These are phyloP conservation scores for Colletotrichum cereale DNA, from an alignment of 2,329 filamentous ascomycete genomes.

Conservation along the genomic window DNA sequence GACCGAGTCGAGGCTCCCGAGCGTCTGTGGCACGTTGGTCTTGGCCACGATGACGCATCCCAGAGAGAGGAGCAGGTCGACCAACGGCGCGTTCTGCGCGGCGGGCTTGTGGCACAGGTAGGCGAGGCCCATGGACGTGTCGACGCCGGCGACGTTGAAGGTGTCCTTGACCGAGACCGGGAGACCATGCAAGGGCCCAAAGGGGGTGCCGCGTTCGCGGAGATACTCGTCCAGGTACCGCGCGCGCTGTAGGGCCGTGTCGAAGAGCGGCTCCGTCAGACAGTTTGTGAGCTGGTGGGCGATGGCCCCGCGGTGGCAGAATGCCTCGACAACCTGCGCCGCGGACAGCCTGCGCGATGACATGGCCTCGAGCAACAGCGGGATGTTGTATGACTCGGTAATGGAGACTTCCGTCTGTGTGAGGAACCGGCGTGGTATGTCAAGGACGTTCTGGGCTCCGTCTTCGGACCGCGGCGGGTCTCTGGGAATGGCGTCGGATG, in stretches of 20 bases:
- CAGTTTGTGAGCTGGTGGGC: constrained; percentile 71
- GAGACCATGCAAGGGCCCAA: constrained; percentile 73
- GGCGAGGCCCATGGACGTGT: constrained; percentile 57
- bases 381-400: constrained; percentile 19
- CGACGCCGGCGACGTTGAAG: constrained; percentile 58
- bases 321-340: constrained; percentile 16
- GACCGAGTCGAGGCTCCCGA: constrained; percentile 41
- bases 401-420: constrained; percentile 21
- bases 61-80: constrained; percentile 48
- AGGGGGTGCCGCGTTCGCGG: constrained; percentile 53
- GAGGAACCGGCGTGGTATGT: constrained; percentile 18
- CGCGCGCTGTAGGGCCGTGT: constrained; percentile 61
- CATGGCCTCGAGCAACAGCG: constrained; percentile 14
- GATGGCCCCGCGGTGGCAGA: constrained; percentile 45
- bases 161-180: constrained; percentile 66
- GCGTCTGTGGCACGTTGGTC: constrained; percentile 47
- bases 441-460: constrained; percentile 28
- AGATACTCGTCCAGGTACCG: constrained; percentile 61
- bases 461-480: constrained; percentile 16
- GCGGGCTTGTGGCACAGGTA: constrained; percentile 50
- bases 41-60: constrained; percentile 43
- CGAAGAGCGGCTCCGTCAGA: constrained; percentile 65
- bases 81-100: constrained; percentile 46
- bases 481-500: neutral
- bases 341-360: constrained; percentile 1